These are phyloP conservation scores for Coemansia sp. DNA, from an alignment of 192 early-diverging fungal genomes.

Conservation along the genomic window DNA sequence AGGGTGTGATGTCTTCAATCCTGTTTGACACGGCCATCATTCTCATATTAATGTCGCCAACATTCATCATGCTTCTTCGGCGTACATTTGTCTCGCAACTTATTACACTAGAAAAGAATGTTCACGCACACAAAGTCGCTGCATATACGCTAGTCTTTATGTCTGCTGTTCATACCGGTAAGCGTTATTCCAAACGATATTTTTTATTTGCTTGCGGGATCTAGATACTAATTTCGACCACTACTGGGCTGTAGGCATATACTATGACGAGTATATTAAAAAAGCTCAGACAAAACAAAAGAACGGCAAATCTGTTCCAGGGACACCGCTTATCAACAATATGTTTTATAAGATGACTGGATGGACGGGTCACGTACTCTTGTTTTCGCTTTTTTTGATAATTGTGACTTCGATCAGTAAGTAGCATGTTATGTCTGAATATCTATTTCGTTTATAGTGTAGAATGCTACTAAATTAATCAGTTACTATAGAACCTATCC, in stretches of 20 bases:
- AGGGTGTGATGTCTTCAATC: constrained; percentile 25
- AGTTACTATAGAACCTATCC: constrained; percentile 42
- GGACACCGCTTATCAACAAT: constrained; percentile 19
- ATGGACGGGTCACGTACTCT: constrained; percentile 69
- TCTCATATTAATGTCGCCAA: constrained; percentile 82
- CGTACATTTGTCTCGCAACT: constrained; percentile 60
- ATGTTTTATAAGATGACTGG: constrained; percentile 47
- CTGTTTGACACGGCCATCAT: constrained; percentile 65
- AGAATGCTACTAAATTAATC: not conserved
- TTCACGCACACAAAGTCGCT: constrained; percentile 73
- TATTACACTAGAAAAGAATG: constrained; percentile 70
- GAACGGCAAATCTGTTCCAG: constrained; percentile 16
- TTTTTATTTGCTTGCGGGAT: no score
- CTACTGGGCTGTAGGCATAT: constrained; percentile 16
- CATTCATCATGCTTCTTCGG: constrained; percentile 58
- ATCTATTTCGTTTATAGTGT: not conserved
- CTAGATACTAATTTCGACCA: not conserved
- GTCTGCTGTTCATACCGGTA: constrained; percentile 60
- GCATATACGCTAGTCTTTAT: constrained; percentile 69
- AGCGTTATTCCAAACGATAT: not conserved
- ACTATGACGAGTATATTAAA: constrained; percentile 26
- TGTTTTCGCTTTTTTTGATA: constrained; percentile 62
- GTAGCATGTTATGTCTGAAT: constrained; percentile 1
- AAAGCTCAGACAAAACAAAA: constrained; percentile 13
- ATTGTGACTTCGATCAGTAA: constrained; percentile 56